A percentile compares a stretch with the other conserved stretches of the same genome.
These are phyloP conservation scores for Cystofilobasidium ferigula DNA, from an alignment of 768 basidiomycete species.

Conservation along the genomic window DNA sequence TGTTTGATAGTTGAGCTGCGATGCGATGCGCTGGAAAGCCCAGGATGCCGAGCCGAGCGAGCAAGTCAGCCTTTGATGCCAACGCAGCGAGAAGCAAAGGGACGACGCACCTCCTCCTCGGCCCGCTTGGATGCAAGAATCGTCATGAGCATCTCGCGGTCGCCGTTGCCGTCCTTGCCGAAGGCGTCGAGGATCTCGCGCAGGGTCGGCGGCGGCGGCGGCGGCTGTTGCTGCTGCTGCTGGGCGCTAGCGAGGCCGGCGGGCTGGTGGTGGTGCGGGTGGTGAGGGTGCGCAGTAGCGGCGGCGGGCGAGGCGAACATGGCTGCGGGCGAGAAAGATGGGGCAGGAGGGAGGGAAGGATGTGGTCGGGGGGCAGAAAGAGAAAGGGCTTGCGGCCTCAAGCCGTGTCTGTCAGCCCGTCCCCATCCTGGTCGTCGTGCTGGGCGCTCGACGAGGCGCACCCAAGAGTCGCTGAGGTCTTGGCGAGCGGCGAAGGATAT, in stretches of 20 bases:
- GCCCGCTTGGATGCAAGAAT: conserved; percentile 86
- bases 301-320: conserved; percentile 2
- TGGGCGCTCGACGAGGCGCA: no score
- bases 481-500: no score
- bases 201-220: conserved; percentile 60
- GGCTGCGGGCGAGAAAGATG: no score
- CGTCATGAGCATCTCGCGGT: conserved; percentile 79
- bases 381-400: no score
- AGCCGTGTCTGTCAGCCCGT: no score
- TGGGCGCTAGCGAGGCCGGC: neutral
- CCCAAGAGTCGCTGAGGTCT: no score
- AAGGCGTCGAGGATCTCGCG: conserved; percentile 81
- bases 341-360: no score
- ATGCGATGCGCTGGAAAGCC: conserved; percentile 13
- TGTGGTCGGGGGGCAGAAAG: no score
- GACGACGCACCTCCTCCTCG: conserved; percentile 54
- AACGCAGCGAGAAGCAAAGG: neutral
- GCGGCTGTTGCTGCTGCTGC: neutral
- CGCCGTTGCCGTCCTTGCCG: conserved; percentile 72
- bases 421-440: no score
- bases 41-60: neutral
- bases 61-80: neutral
- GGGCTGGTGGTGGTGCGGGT: neutral
- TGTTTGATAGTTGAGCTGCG: conserved; percentile 10
- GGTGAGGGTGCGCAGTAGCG: no score